A percentile compares a stretch with the other conserved stretches of the same genome.
Conservation (phyloP, 768 basidiomycete species). For the Udeniomyces megalosporus region DNA sequence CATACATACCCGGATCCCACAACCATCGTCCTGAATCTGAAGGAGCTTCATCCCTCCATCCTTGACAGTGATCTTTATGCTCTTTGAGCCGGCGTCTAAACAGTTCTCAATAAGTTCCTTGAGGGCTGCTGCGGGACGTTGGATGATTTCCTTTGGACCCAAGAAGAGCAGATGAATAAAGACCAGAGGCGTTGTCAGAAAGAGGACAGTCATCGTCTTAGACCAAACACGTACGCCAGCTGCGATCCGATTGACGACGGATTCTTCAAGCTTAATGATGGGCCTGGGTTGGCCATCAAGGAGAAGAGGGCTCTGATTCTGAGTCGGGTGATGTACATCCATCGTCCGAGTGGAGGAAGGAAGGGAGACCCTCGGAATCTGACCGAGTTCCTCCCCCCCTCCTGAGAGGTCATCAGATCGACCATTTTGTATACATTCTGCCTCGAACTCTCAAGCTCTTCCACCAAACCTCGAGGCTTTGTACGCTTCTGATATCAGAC, state of each 20-base stretch:
- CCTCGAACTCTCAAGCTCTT: background rate
- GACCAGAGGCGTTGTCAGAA: no score
- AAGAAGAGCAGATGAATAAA: background rate
- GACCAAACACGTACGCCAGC: constrained; percentile 39
- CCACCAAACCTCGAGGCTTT: background rate
- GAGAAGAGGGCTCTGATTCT: no score
- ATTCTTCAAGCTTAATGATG: constrained; percentile 61
- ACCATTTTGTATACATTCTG: background rate
- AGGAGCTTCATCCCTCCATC: constrained; percentile 90
- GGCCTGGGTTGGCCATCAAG: constrained; percentile 23
- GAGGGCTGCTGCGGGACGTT: constrained; percentile 79
- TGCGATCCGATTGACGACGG: constrained; percentile 80
- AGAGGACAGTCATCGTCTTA: no score
- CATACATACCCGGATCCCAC: constrained; percentile 68
- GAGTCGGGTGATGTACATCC: background rate
- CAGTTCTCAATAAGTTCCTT: constrained; percentile 92
- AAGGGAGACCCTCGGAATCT: background rate
- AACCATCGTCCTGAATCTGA: constrained; percentile 93
- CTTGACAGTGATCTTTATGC: constrained; percentile 73
- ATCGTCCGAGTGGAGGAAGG: background rate
- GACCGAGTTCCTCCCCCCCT: background rate
- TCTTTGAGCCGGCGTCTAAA: constrained; percentile 80
- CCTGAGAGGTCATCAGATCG: background rate
- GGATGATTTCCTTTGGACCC: constrained; percentile 50
- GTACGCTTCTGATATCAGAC: no score